Base-by-base conservation (phyloP, 495 filamentous ascomycete species). In the Cenococcum geophilum region DNA sequence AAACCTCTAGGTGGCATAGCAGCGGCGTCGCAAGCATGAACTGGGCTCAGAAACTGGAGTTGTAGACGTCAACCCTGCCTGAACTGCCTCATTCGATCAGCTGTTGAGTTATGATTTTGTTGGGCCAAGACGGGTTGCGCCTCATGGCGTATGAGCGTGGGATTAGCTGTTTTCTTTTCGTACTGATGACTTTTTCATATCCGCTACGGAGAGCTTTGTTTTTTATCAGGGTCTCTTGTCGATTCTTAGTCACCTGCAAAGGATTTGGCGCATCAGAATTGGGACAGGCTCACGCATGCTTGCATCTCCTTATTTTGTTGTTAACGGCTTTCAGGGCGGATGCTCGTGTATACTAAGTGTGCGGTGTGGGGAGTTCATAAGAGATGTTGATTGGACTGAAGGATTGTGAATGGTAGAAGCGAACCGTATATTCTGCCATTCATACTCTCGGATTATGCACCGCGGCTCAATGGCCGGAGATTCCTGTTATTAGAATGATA, bases 51-150 rank as follows among this genome's bases (percentile, higher is more conserved):
- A 59, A 59, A 23, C 22, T 59, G 56, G 48, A 48, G 40, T 43
- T 66, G 22, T 66, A 59, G 64, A 50, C 53, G 21, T 58, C 59
- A 12, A 62, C 59, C 5, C 50, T 66, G 40, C 64, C 64, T 32
- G 27, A 50, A 4, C 40, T 4, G 40, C 40, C 11, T 4, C 4
- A 45, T 45, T 18, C 40, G 14, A 45, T 14, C 18, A 16, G 40
- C 12, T 4, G 40, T 45, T 45, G 12, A 45, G 18, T 45, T 4
- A 4, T 16, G 40, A 45, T 45, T 45, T 45, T 18, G 18, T 45
- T 45, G 40, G 40, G 12, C 40, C 40, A 45, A 14, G 11, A 45
- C 40, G 40, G 18, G 12, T 45, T 45, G 40, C 3, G 40, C 40
- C 4, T 45, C 2, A 18, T 18, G 12, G 18, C 14, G 11, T 16